phyloP scores from a whole-genome alignment of 805 yeast species.

The Zygosaccharomyces kombuchaensis region DNA sequence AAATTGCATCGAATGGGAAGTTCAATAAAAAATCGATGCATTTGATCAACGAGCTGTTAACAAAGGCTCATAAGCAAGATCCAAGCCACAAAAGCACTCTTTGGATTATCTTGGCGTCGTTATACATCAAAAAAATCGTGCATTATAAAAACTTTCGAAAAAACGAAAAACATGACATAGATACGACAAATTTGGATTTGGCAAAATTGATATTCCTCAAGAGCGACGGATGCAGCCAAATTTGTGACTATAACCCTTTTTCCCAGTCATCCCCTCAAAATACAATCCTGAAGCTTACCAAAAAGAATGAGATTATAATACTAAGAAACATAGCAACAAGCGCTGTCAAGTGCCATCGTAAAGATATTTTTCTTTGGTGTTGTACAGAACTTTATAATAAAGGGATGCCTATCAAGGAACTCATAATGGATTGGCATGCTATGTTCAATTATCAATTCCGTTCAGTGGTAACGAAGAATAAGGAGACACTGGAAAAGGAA shows the following conservation, averaged over 20 bases:
- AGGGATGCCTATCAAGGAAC: conserved; percentile 24
- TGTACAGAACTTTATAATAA: conserved; percentile 20
- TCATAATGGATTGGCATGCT: conserved; percentile 26
- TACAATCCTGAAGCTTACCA: conserved; percentile 19
- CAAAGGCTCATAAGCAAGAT: conserved; percentile 23
- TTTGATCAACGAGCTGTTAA: conserved; percentile 19
- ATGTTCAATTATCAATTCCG: conserved; percentile 23
- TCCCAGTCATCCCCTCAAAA: conserved; percentile 15
- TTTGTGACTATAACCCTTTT: conserved; percentile 24
- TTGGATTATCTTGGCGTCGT: conserved; percentile 26
- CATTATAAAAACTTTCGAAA: conserved; percentile 10
- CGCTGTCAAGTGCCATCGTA: conserved; percentile 17
- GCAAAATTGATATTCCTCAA: conserved; percentile 23
- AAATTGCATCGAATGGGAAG: conserved; percentile 11
- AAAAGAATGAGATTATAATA: conserved; percentile 21
- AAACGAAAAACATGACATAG: neutral
- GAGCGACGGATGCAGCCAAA: conserved; percentile 4
- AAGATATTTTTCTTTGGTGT: conserved; percentile 28
- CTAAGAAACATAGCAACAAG: conserved; percentile 25
- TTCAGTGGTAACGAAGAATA: conserved; percentile 4
- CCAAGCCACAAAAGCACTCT: conserved; percentile 19
- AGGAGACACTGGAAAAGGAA: conserved; percentile 9
- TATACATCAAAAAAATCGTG: conserved; percentile 22
- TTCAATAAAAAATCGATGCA: conserved; percentile 9
- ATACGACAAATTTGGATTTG: conserved; percentile 16